A percentile compares a stretch with the other conserved stretches of the same genome.
Evolutionary conservation across 2,329 filamentous ascomycete species (phyloP).

Genomic region (Bipolaris victoriae): DNA sequence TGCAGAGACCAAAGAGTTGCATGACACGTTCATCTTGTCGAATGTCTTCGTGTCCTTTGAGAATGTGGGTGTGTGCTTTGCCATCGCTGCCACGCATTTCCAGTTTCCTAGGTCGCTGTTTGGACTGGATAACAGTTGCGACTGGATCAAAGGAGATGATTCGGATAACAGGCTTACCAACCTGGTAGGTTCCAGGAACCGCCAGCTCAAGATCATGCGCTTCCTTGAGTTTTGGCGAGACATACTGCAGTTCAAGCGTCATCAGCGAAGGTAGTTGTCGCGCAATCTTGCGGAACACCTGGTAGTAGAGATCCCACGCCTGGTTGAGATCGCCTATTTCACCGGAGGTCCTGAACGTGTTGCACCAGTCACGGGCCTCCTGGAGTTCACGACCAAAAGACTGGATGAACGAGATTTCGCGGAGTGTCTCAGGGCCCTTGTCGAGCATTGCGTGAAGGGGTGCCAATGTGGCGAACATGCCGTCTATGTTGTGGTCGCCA

Average conservation of each 20-base stretch:
- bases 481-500: conserved; percentile 94
- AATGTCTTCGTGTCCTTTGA: conserved; percentile 99
- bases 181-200: conserved; percentile 93
- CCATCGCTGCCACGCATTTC: conserved; percentile 90
- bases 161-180: conserved; percentile 76
- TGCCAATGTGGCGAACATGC: conserved; percentile 90
- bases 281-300: conserved; percentile 94
- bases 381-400: conserved; percentile 94
- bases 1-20: conserved; percentile 98
- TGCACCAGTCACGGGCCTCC: conserved; percentile 95
- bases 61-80: conserved; percentile 80
- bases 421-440: conserved; percentile 85
- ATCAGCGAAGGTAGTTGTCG: conserved; percentile 92
- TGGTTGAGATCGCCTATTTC: conserved; percentile 96
- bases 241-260: conserved; percentile 91
- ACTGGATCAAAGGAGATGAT: conserved; percentile 91
- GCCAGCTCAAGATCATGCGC: conserved; percentile 87
- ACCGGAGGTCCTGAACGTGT: conserved; percentile 84
- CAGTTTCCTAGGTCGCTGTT: conserved; percentile 91
- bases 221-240: conserved; percentile 89
- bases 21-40: conserved; percentile 98
- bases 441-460: conserved; percentile 93
- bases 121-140: conserved; percentile 91
- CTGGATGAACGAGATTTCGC: conserved; percentile 96
- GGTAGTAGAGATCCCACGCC: conserved; percentile 99